Evolutionary conservation across 2,329 filamentous ascomycete species (phyloP), one percentile per base, ranked within the genome.

Genomic region (Drechslera avenae): DNA sequence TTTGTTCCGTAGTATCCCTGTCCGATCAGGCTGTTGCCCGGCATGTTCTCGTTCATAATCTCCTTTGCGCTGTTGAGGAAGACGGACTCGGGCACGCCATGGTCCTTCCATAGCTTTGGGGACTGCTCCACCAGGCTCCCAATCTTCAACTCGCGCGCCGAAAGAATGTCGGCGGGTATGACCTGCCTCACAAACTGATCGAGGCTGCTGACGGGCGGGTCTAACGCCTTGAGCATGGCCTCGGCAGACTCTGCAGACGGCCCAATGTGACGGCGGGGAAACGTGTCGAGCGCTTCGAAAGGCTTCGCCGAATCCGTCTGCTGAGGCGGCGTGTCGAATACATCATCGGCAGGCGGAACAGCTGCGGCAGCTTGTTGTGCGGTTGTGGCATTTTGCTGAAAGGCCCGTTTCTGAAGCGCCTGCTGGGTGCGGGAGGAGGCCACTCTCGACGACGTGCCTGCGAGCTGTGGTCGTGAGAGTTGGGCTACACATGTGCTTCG

Each of bases 131-230:
- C 36, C 17, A 68, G 54, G 18, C 54, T 57, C 31, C 66, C 67
- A 31, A 90, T 83, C 39, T 80, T 76, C 39, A 92, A 75, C 50
- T 85, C 75, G 52, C 83, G 83, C 50, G 83, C 78, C 12, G 88
- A 89, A 46, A 94, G 79, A 50, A 97, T 90, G 64, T 91, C 86
- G 21, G 83, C 76, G 0, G 93, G 93, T 13, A 97, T 80, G 40
- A 97, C 92, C 75, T 96, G 85, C 64, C 83, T 79, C 34, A 97
- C 84, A 68, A 97, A 96, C 21, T 90, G 86, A 58, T 97, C 91
- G 51, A 97, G 75, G 37, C 81, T 86, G 54, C 81, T 78, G 8
- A 81, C 87, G 0, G 90, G 89, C 14, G 91, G 90, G 52, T 90
- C 86, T 33, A 97, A 80, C 1, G 82, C 82, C 63, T 86, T 83